Percentiles rank a stretch among this genome's conserved stretches.
Conservation (phyloP, 164 flowering plant species). For the Warburgia ugandensis region DNA sequence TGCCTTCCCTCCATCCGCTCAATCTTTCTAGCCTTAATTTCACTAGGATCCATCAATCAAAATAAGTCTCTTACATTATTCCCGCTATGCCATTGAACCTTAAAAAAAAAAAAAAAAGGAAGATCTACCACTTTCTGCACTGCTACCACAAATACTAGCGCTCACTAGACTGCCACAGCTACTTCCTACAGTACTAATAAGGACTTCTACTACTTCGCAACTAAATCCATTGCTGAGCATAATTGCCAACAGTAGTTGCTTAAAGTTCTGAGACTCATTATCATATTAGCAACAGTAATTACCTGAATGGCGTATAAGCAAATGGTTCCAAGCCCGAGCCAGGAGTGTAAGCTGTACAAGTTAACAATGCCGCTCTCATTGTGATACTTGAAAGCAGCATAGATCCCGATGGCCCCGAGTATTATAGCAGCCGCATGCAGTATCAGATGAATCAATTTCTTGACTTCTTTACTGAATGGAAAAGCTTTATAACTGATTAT, state of each 20-base stretch:
- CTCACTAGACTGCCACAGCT: background rate
- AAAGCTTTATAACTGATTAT: constrained; percentile 76
- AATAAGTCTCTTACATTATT: too few relatives aligned
- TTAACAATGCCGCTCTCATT: constrained; percentile 79
- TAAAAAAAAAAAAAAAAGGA: background rate
- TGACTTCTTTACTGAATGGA: constrained; percentile 53
- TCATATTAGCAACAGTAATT: constrained; percentile 3
- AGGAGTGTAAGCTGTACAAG: constrained; percentile 90
- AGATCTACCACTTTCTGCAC: background rate
- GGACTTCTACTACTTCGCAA: background rate
- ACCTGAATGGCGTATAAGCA: constrained; percentile 86
- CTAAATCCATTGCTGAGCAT: background rate
- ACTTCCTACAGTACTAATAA: background rate
- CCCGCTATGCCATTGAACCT: too few relatives aligned
- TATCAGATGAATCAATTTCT: constrained; percentile 71
- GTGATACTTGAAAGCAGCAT: constrained; percentile 72
- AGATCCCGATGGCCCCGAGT: constrained; percentile 76
- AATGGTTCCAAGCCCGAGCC: constrained; percentile 81
- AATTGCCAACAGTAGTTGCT: background rate
- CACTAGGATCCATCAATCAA: too few relatives aligned
- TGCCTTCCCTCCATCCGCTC: too few relatives aligned
- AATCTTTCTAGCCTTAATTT: too few relatives aligned
- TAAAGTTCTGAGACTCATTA: background rate
- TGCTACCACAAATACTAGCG: background rate
- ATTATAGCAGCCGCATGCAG: constrained; percentile 68